These are phyloP conservation scores for Xylaria castorea DNA, from an alignment of 495 filamentous ascomycete genomes.

Conservation along the genomic window DNA sequence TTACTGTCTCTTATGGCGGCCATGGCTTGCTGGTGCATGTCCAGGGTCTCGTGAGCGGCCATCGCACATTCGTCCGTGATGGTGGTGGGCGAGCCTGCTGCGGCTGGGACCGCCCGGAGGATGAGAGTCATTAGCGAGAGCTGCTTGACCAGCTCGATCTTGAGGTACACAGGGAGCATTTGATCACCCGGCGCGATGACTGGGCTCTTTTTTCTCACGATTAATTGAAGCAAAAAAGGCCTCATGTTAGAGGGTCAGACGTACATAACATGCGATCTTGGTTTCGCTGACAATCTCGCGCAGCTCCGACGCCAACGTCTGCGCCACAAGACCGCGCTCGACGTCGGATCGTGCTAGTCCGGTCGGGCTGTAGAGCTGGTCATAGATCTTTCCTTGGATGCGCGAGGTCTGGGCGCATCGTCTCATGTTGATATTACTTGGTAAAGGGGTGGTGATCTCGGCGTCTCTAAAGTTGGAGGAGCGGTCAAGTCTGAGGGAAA, in stretches of 20 bases:
- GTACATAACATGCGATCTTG: neutral
- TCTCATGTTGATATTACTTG: slow-evolving; percentile 20
- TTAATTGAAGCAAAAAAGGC: neutral
- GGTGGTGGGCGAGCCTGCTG: slow-evolving; percentile 18
- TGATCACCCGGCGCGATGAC: neutral
- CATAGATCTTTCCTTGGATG: slow-evolving; percentile 57
- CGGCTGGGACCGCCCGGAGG: slow-evolving; percentile 34
- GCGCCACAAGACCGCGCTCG: slow-evolving; percentile 30
- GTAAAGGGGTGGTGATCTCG: slow-evolving; percentile 39
- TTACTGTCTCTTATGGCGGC: slow-evolving; percentile 28
- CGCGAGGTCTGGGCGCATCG: slow-evolving; percentile 45
- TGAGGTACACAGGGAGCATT: slow-evolving; percentile 29
- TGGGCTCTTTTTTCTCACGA: neutral
- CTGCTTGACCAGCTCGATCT: slow-evolving; percentile 37
- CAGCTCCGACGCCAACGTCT: slow-evolving; percentile 8
- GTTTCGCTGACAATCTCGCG: slow-evolving; percentile 32
- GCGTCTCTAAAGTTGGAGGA: slow-evolving; percentile 36
- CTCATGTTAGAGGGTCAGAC: neutral
- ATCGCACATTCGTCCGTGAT: slow-evolving; percentile 36
- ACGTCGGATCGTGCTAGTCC: slow-evolving; percentile 47
- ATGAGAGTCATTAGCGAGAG: slow-evolving; percentile 37
- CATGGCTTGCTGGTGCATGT: slow-evolving; percentile 39
- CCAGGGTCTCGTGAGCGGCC: slow-evolving; percentile 35
- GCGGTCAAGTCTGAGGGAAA: slow-evolving; percentile 35
- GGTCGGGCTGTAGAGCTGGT: slow-evolving; percentile 54